Evolutionary conservation across 257 asterid species (phyloP), one percentile per base, ranked within the genome.

Genomic region (Solanum pinnatisectum): DNA sequence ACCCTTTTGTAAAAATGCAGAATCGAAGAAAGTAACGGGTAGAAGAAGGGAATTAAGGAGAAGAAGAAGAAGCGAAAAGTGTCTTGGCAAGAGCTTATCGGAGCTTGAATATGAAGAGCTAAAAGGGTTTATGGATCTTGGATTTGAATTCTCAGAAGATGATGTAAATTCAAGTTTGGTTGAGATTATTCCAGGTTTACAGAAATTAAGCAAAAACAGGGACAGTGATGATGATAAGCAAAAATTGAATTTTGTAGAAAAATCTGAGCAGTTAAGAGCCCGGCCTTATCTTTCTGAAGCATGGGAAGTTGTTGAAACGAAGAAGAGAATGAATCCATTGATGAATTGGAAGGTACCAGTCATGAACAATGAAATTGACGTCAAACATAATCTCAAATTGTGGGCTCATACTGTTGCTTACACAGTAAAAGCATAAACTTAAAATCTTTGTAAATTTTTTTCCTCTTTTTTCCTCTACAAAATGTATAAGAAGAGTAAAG

Each of bases 401-500:
- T 94, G 98, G 98, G 98, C 96, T 87, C 98, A 94, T 52, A 86
- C 86, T 88, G 98, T 94, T 91, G 96, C 98, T 88, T 91, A 94
- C 27, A 78, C 89, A 70, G 87, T 82, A 30, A 82, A 49, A 82
- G 44, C 86, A 3, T 82, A 49, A 82, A 16, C 4, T 82, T 79
- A 40, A 27, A 44, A 15, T 44, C 67, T 79, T 79, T 78, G 35
- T 40, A 33, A 78, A 25, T 25, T 40, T 78, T 30, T 25, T 16
- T 44, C 85, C 20, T 3, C 30, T 30, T 37, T 5, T 46, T 8
- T 5, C 85, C 68, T 44, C 42, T 44, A n/a, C 35, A 25, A 78
- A 77, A n/a, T 78, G 84, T 78, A 14, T 13, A 27, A 79, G 10
- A 79, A 2, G 22, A 79, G 85, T 79, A 15, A 76, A 79, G 10